Evolutionary conservation across 805 yeast species (phyloP).

Genomic region (Saccharomycopsis fibuligera): DNA sequence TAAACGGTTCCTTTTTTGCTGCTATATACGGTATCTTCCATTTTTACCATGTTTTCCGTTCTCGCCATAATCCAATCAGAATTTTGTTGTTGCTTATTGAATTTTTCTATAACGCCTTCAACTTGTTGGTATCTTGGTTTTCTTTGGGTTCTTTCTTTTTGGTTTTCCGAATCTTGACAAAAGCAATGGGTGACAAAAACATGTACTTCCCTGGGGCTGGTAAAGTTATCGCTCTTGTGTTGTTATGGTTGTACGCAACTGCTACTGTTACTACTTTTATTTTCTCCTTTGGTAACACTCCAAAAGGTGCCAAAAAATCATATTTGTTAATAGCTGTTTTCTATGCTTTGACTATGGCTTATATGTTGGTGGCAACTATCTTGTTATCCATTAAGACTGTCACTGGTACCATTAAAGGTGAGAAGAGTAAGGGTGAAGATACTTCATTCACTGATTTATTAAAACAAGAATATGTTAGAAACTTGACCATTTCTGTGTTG

Average conservation of each 20-base stretch:
- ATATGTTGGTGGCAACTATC: slow-evolving; percentile 85
- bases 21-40: slow-evolving; percentile 82
- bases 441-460: slow-evolving; percentile 36
- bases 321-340: slow-evolving; percentile 68
- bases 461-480: slow-evolving; percentile 69
- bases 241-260: slow-evolving; percentile 79
- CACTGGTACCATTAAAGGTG: slow-evolving; percentile 45
- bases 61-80: slow-evolving; percentile 64
- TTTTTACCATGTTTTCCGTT: slow-evolving; percentile 67
- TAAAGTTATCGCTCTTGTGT: slow-evolving; percentile 65
- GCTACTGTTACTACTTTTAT: slow-evolving; percentile 82
- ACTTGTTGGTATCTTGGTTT: slow-evolving; percentile 84
- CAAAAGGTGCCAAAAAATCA: slow-evolving; percentile 78
- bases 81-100: slow-evolving; percentile 70
- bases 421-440: slow-evolving; percentile 27
- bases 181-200: slow-evolving; percentile 55
- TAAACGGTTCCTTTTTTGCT: slow-evolving; percentile 94
- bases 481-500: slow-evolving; percentile 72
- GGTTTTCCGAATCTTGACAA: slow-evolving; percentile 82
- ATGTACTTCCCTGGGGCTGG: slow-evolving; percentile 57
- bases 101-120: slow-evolving; percentile 68
- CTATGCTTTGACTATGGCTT: slow-evolving; percentile 84
- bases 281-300: slow-evolving; percentile 88
- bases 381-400: slow-evolving; percentile 56
- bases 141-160: slow-evolving; percentile 85